Conservation (phyloP, 2,329 filamentous ascomycete species). For the Hypoxylon sp. region DNA sequence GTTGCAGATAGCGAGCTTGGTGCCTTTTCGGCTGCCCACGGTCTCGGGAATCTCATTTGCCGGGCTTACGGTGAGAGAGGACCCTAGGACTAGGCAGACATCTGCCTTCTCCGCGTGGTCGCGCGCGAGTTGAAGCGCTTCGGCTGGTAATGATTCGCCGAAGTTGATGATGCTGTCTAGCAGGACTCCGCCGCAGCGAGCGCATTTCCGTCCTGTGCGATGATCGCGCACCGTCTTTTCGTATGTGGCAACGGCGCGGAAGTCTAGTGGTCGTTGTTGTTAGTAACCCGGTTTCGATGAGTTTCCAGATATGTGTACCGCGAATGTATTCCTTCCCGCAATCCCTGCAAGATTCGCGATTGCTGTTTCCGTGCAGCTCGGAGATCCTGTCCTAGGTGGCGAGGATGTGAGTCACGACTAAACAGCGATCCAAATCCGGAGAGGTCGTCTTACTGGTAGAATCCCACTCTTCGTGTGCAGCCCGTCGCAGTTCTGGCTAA, state of each 20-base stretch:
- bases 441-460: slow-evolving; percentile 47
- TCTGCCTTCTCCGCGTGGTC: slow-evolving; percentile 53
- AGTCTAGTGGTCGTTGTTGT: slow-evolving; percentile 47
- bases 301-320: slow-evolving; percentile 42
- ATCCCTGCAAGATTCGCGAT: slow-evolving; percentile 54
- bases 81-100: slow-evolving; percentile 56
- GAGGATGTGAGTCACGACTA: neutral
- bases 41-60: slow-evolving; percentile 52
- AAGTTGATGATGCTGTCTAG: slow-evolving; percentile 58
- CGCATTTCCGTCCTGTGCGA: slow-evolving; percentile 56
- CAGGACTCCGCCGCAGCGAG: slow-evolving; percentile 49
- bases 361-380: slow-evolving; percentile 59
- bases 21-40: slow-evolving; percentile 43
- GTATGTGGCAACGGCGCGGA: slow-evolving; percentile 55
- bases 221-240: slow-evolving; percentile 55
- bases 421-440: neutral
- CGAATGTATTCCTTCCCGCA: slow-evolving; percentile 58
- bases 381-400: slow-evolving; percentile 51
- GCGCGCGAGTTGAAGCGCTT: slow-evolving; percentile 46
- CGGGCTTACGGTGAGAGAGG: slow-evolving; percentile 54
- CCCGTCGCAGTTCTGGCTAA: slow-evolving; percentile 58
- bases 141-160: slow-evolving; percentile 48
- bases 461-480: slow-evolving; percentile 57
- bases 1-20: slow-evolving; percentile 55
- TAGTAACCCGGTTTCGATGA: neutral